Evolutionary conservation across 1,284 basidiomycete genomes (phyloP).

Genomic region (Xerocomus minutiporus): DNA sequence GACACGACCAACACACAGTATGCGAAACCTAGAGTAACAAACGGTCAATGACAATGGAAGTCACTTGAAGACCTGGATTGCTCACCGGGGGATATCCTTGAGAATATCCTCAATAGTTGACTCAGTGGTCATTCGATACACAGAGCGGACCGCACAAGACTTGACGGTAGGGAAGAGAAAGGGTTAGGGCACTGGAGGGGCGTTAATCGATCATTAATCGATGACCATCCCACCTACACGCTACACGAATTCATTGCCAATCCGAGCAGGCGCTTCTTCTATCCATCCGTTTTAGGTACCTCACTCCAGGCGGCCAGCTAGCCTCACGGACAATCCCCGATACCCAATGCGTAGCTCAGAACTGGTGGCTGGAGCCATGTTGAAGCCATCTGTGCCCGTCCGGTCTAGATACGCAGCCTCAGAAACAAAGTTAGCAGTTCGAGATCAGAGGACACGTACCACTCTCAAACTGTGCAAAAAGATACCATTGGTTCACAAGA

Average conservation of each 20-base stretch:
- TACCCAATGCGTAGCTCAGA: neutral
- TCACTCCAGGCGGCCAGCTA: neutral
- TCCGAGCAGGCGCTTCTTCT: neutral
- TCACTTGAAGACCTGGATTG: neutral
- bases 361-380: no score
- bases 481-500: no score
- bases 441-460: no score
- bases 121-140: neutral
- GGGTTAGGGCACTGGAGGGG: neutral
- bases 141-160: neutral
- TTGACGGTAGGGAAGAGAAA: neutral
- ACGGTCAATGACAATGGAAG: no score
- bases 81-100: constrained; percentile 4
- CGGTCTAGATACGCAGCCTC: no score
- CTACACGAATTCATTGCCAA: neutral
- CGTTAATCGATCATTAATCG: neutral
- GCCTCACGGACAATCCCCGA: neutral
- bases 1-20: constrained; percentile 8
- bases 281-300: neutral
- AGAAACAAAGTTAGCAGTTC: no score
- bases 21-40: constrained; percentile 3
- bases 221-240: neutral
- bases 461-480: no score
- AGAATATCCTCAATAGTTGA: constrained; percentile 1
- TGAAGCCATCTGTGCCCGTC: no score